phyloP scores from a whole-genome alignment of 1,284 basidiomycete species.

The Malassezia pachydermatis region DNA sequence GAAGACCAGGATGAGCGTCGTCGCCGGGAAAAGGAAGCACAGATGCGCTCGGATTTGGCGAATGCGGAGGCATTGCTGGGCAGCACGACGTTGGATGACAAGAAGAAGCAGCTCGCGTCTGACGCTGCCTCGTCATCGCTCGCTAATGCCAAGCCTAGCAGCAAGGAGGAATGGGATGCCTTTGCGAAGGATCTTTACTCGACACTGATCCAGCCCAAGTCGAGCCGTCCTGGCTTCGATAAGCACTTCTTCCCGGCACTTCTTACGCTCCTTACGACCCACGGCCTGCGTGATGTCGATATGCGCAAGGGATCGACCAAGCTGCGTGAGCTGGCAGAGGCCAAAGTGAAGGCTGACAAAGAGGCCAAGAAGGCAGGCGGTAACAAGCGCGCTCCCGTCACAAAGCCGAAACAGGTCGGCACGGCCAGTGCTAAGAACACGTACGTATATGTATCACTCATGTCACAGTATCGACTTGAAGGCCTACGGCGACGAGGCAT shows the following conservation, averaged over 20 bases:
- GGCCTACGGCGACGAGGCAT: slow-evolving; percentile 42
- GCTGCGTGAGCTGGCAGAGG: slow-evolving; percentile 38
- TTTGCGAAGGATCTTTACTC: slow-evolving; percentile 26
- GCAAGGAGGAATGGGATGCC: slow-evolving; percentile 43
- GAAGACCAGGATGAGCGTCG: slow-evolving; percentile 24
- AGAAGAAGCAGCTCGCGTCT: not conserved
- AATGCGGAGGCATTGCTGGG: slow-evolving; percentile 43
- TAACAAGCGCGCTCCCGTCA: slow-evolving; percentile 7
- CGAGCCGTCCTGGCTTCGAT: slow-evolving; percentile 35
- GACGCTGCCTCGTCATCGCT: slow-evolving; percentile 10
- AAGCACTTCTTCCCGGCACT: slow-evolving; percentile 40
- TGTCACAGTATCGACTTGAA: slow-evolving; percentile 28
- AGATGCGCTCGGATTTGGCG: slow-evolving; percentile 39
- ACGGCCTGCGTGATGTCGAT: slow-evolving; percentile 37
- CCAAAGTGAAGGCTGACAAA: slow-evolving; percentile 39
- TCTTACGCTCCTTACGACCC: slow-evolving; percentile 20
- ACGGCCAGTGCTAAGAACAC: slow-evolving; percentile 39
- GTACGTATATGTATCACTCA: slow-evolving; percentile 9
- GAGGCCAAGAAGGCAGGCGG: slow-evolving; percentile 38
- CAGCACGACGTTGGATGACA: slow-evolving; percentile 25
- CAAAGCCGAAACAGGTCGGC: slow-evolving; percentile 41
- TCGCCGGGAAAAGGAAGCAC: slow-evolving; percentile 34
- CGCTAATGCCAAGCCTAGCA: slow-evolving; percentile 23
- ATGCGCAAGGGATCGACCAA: slow-evolving; percentile 32
- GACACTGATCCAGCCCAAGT: slow-evolving; percentile 31